Conservation (phyloP, 805 yeast genomes). For the Candida schatavii region DNA sequence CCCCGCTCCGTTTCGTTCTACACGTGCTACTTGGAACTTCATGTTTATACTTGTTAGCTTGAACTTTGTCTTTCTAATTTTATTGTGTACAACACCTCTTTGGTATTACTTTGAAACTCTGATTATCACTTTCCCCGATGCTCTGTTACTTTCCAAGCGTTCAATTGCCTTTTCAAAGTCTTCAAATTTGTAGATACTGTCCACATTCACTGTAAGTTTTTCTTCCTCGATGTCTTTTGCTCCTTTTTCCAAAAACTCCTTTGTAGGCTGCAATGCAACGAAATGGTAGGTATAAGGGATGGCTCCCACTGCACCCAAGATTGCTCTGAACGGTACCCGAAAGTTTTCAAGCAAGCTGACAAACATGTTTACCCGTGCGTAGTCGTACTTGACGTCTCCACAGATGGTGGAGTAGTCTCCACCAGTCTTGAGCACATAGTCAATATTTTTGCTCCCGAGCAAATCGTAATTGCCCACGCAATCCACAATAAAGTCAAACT, state of each 20-base stretch:
- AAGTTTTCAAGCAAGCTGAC: neutral
- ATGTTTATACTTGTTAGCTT: no score
- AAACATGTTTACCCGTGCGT: conserved; percentile 10
- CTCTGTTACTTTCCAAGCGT: conserved; percentile 42
- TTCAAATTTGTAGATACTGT: conserved; percentile 48
- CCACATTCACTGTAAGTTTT: conserved; percentile 46
- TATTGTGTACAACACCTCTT: no score
- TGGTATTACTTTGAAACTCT: conserved; percentile 17
- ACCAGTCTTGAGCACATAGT: conserved; percentile 44
- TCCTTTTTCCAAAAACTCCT: conserved; percentile 19
- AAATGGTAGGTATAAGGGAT: conserved; percentile 27
- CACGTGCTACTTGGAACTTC: no score
- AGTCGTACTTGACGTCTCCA: conserved; percentile 52
- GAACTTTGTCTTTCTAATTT: no score
- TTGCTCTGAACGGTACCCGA: conserved; percentile 6
- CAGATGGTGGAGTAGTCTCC: conserved; percentile 50
- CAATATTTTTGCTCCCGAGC: conserved; percentile 32
- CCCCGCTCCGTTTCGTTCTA: no score
- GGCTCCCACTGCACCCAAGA: conserved; percentile 15
- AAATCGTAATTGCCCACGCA: conserved; percentile 59
- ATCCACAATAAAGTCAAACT: conserved; percentile 64
- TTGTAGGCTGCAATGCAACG: conserved; percentile 12
- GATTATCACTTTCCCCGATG: conserved; percentile 69
- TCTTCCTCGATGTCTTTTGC: conserved; percentile 45
- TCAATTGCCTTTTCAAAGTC: conserved; percentile 52